phyloP scores from a whole-genome alignment of 2,329 filamentous ascomycete species.

The Neofusicoccum ribis region DNA sequence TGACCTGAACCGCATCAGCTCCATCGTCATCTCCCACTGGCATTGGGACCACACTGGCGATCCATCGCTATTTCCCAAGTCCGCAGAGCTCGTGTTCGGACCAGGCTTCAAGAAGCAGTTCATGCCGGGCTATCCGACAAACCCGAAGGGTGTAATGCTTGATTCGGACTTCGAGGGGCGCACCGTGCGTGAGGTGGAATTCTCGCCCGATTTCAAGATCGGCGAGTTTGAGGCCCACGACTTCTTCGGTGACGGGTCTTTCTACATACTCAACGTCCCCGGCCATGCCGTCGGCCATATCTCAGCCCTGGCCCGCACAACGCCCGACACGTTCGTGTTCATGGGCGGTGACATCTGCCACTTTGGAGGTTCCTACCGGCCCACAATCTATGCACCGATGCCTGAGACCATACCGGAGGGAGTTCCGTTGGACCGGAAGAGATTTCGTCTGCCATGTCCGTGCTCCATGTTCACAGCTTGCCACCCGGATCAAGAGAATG shows the following conservation, averaged over 20 bases:
- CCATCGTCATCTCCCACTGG: conserved; percentile 23
- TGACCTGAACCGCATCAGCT: conserved; percentile 24
- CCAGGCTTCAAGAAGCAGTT: conserved; percentile 49
- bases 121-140: conserved; percentile 47
- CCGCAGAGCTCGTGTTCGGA: conserved; percentile 51
- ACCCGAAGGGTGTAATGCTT: conserved; percentile 16
- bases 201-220: conserved; percentile 32
- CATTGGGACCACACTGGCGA: conserved; percentile 56
- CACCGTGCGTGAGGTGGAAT: conserved; percentile 19
- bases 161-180: conserved; percentile 22
- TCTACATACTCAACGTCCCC: conserved; percentile 57
- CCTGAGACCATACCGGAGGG: conserved; percentile 11
- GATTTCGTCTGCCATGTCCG: conserved; percentile 15
- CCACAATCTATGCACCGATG: conserved; percentile 23
- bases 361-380: conserved; percentile 30
- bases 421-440: not conserved
- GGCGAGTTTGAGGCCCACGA: conserved; percentile 52
- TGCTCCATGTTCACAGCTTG: conserved; percentile 15
- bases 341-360: conserved; percentile 33
- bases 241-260: conserved; percentile 58
- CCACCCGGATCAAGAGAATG: conserved; percentile 11
- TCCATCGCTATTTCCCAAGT: conserved; percentile 44
- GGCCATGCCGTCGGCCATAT: conserved; percentile 55
- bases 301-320: conserved; percentile 50
- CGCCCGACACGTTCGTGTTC: conserved; percentile 28